A percentile compares a stretch with the other conserved stretches of the same genome.
These are phyloP conservation scores for Catunica adiposa DNA, from an alignment of 2,329 filamentous ascomycete species.

Conservation along the genomic window DNA sequence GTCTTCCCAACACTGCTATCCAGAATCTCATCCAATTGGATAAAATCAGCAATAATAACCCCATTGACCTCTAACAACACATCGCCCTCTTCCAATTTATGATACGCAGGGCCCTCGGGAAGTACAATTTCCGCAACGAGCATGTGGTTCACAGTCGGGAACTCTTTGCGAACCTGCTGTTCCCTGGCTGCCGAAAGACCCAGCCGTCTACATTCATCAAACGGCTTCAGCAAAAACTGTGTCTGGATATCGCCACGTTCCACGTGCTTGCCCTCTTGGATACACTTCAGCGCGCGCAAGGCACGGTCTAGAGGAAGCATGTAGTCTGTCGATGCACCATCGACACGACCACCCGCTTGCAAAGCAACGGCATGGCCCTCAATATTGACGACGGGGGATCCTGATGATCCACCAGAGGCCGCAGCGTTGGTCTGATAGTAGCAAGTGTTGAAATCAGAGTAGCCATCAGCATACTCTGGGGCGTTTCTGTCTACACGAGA, in stretches of 20 bases:
- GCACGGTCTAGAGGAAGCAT: constrained; percentile 89
- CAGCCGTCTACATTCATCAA: constrained; percentile 85
- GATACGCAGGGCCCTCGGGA: constrained; percentile 72
- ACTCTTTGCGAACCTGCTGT: constrained; percentile 61
- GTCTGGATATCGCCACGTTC: constrained; percentile 95
- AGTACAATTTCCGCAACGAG: constrained; percentile 90
- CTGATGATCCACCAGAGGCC: constrained; percentile 93
- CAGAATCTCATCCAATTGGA: constrained; percentile 76
- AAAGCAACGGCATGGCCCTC: constrained; percentile 83
- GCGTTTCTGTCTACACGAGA: constrained; percentile 91
- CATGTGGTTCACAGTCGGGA: constrained; percentile 92
- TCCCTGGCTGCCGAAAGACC: constrained; percentile 78
- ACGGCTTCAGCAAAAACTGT: constrained; percentile 91
- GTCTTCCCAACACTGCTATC: constrained; percentile 69
- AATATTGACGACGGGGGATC: constrained; percentile 91
- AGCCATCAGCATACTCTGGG: constrained; percentile 92
- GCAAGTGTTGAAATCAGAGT: constrained; percentile 89
- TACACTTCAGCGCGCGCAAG: constrained; percentile 67
- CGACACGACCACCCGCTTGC: constrained; percentile 82
- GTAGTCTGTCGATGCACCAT: constrained; percentile 94
- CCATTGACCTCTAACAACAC: constrained; percentile 86
- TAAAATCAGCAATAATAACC: constrained; percentile 83
- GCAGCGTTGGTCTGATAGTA: constrained; percentile 98
- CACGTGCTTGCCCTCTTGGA: constrained; percentile 59
- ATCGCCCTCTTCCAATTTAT: constrained; percentile 84